Evolutionary conservation across 345 rosid species (phyloP).

Genomic region (Balakata baccata): DNA sequence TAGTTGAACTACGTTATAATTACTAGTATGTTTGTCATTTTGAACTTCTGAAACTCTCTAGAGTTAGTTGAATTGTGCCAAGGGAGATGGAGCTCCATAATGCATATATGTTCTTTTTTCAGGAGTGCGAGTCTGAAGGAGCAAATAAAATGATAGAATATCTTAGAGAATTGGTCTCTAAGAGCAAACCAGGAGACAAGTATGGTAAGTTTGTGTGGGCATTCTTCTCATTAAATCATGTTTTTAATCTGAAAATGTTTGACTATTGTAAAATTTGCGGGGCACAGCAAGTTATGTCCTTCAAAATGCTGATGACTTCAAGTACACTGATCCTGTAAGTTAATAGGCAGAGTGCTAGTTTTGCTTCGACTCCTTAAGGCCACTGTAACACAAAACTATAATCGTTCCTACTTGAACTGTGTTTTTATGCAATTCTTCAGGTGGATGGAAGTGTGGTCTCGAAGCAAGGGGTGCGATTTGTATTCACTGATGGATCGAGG

Average conservation of each 20-base stretch:
- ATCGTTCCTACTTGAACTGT: slow-evolving; percentile 13
- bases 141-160: slow-evolving; percentile 78
- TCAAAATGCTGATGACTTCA: slow-evolving; percentile 80
- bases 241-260: slow-evolving; percentile 9
- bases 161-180: slow-evolving; percentile 69
- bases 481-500: slow-evolving; percentile 85
- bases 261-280: slow-evolving; percentile 13
- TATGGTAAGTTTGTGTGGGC: slow-evolving; percentile 49
- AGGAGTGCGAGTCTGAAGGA: slow-evolving; percentile 94
- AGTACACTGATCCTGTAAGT: slow-evolving; percentile 91
- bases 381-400: not conserved
- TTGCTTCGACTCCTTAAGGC: not conserved
- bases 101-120: slow-evolving; percentile 15
- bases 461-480: slow-evolving; percentile 93
- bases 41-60: slow-evolving; percentile 1
- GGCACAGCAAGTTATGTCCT: slow-evolving; percentile 63
- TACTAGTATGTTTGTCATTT: not conserved
- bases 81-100: slow-evolving; percentile 21
- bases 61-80: slow-evolving; percentile 8
- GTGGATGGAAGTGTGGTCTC: slow-evolving; percentile 90
- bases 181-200: slow-evolving; percentile 62
- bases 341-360: not conserved
- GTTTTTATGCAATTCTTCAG: slow-evolving; percentile 36
- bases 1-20: not conserved
- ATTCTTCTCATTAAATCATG: slow-evolving; percentile 1